These are phyloP conservation scores for Stephania cephalantha DNA, from an alignment of 164 flowering plant genomes.

Conservation along the genomic window DNA sequence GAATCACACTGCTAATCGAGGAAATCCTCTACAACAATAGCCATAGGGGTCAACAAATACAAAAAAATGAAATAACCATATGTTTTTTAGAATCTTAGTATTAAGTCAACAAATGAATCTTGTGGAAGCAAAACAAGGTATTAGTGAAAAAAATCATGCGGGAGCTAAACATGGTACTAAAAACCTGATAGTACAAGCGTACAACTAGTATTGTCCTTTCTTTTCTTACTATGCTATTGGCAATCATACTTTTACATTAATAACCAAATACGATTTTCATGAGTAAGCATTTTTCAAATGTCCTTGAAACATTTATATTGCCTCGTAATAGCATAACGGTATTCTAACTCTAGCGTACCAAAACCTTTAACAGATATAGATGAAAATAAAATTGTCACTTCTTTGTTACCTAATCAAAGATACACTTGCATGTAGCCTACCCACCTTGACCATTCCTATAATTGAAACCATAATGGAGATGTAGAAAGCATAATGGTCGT, in stretches of 20 bases:
- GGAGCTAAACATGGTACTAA: too few species aligned
- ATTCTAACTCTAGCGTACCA: not conserved
- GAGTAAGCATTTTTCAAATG: not conserved
- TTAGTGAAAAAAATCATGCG: not conserved
- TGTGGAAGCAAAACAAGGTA: not conserved
- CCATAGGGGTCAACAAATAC: conserved; percentile 4
- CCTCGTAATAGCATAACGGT: not conserved
- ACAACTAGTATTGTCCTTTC: too few species aligned
- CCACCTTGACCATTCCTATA: too few species aligned
- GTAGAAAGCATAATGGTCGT: too few species aligned
- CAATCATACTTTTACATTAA: not conserved
- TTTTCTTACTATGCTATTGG: not conserved
- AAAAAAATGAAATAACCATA: not conserved
- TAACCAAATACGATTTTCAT: not conserved
- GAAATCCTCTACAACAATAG: conserved; percentile 46
- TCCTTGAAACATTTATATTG: not conserved
- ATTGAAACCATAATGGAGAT: too few species aligned
- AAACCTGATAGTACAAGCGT: too few species aligned
- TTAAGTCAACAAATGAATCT: not conserved
- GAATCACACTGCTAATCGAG: conserved; percentile 33
- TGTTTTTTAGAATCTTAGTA: not conserved
- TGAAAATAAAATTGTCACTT: not conserved
- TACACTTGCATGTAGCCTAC: too few species aligned
- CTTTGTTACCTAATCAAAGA: too few species aligned
- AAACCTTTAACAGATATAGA: not conserved